phyloP scores from a whole-genome alignment of 768 basidiomycete species.

The Hygrophorus russula region DNA sequence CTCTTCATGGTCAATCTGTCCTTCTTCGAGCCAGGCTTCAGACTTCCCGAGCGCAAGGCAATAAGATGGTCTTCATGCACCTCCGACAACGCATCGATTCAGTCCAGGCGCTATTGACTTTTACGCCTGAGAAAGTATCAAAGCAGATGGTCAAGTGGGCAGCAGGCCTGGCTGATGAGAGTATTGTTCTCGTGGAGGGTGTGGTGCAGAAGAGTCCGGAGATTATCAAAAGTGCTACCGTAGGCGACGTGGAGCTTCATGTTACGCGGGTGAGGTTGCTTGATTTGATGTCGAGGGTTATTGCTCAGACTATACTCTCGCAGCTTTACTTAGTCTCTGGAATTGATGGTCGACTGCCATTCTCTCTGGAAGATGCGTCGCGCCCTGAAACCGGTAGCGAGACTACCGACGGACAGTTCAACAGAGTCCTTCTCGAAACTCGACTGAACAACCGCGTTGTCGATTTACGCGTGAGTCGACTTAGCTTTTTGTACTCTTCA shows the following conservation, averaged over 20 bases:
- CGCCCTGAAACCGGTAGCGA: slow-evolving; percentile 69
- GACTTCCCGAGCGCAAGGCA: slow-evolving; percentile 84
- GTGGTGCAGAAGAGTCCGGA: slow-evolving; percentile 67
- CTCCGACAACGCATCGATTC: slow-evolving; percentile 81
- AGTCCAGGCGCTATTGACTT: slow-evolving; percentile 75
- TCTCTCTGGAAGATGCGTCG: slow-evolving; percentile 87
- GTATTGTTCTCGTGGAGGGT: slow-evolving; percentile 87
- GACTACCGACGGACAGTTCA: slow-evolving; percentile 48
- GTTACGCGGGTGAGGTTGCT: slow-evolving; percentile 51
- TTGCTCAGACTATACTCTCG: slow-evolving; percentile 3
- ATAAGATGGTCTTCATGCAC: slow-evolving; percentile 91
- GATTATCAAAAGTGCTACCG: slow-evolving; percentile 83
- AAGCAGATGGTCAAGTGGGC: slow-evolving; percentile 98
- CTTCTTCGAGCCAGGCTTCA: slow-evolving; percentile 85
- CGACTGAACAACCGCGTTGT: slow-evolving; percentile 90
- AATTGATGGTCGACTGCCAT: slow-evolving; percentile 72
- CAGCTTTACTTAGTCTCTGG: slow-evolving; percentile 79
- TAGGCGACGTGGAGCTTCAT: slow-evolving; percentile 81
- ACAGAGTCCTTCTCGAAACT: slow-evolving; percentile 82
- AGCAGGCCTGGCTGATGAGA: slow-evolving; percentile 66
- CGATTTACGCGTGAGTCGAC: slow-evolving; percentile 72
- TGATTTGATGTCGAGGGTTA: not conserved
- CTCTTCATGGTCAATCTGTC: slow-evolving; percentile 63
- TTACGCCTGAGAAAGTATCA: slow-evolving; percentile 67
- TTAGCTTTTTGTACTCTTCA: not conserved